Evolutionary conservation across 768 basidiomycete species (phyloP).

Genomic region (Russula olivacea): DNA sequence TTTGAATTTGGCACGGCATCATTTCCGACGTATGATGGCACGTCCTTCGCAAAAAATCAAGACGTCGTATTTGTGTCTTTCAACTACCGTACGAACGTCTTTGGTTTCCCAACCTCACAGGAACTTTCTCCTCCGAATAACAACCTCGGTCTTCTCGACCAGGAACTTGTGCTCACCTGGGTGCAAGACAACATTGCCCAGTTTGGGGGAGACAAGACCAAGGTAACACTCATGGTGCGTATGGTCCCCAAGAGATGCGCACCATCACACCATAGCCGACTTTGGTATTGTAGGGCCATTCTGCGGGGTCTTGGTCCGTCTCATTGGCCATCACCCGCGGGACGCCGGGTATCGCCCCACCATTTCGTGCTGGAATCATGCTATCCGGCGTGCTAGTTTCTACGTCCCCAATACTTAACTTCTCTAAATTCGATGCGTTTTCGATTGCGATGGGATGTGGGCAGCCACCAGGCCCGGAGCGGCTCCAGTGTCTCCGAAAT

Average conservation of each 20-base stretch:
- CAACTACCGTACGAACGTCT: slow-evolving; percentile 17
- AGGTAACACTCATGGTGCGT: slow-evolving; percentile 34
- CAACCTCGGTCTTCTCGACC: slow-evolving; percentile 13
- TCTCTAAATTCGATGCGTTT: slow-evolving; percentile 6
- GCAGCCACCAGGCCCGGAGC: slow-evolving; percentile 21
- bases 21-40: slow-evolving; percentile 5
- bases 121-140: neutral
- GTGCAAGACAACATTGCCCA: slow-evolving; percentile 52
- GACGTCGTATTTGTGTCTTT: slow-evolving; percentile 12
- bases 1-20: neutral
- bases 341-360: neutral
- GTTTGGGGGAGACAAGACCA: slow-evolving; percentile 52
- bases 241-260: slow-evolving; percentile 14
- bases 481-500: slow-evolving; percentile 26
- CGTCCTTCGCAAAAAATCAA: slow-evolving; percentile 12
- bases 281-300: slow-evolving; percentile 5
- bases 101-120: slow-evolving; percentile 9
- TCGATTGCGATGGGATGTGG: slow-evolving; percentile 21
- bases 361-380: slow-evolving; percentile 14
- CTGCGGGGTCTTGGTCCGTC: slow-evolving; percentile 2
- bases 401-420: neutral
- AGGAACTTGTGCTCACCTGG: slow-evolving; percentile 42
- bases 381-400: neutral
- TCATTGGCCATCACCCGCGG: slow-evolving; percentile 7
- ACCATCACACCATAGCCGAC: neutral